Evolutionary conservation across 1,284 basidiomycete genomes (phyloP), one percentile per base, ranked within the genome.

Genomic region (Moesziomyces parantarcticus): DNA sequence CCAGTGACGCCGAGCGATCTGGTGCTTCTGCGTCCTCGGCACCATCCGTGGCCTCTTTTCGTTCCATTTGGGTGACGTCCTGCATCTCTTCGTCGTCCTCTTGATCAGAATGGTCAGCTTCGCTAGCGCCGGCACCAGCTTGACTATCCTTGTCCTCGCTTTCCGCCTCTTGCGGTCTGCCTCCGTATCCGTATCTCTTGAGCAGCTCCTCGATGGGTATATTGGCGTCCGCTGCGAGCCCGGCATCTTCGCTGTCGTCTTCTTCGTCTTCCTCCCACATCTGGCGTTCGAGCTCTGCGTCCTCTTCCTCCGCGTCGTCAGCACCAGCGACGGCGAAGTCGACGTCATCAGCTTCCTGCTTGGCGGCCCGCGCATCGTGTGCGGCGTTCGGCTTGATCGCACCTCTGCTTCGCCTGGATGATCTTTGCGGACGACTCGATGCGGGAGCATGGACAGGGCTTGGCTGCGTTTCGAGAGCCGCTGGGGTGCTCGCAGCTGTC

Each of bases 201-300:
- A 88, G 80, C 1, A 88, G 81, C 75, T 87, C 87, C 62, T 88
- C 87, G 52, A 88, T 86, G 1, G 87, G 86, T 50, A 88, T 45
- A 58, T 88, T 84, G 21, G 87, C 87, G 73, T 88, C 87, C 4
- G 85, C 85, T 18, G 84, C 76, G 0, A 88, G 80, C 0, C 86
- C 87, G 21, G 85, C 86, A 67, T 88, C 86, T 42, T 85, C 86
- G 85, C 73, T 87, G 42, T 85, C 85, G 52, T 86, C 85, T 43
- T 82, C 80, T 10, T 80, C 78, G 43, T 81, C 79, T 4, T 81
- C 83, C n/a, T 79, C 81, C 50, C 66, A 69, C 80, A 80, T 82
- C 36, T 71, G 59, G 11, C 69, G 65, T 53, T 80, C 81, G n/a
- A 85, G 83, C 8, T 84, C 85, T 4, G 66, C 72, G 32, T 75